A percentile compares a stretch with the other conserved stretches of the same genome.
Evolutionary conservation across 1,284 basidiomycete species (phyloP).

Genomic region (Lentinus polychrous): DNA sequence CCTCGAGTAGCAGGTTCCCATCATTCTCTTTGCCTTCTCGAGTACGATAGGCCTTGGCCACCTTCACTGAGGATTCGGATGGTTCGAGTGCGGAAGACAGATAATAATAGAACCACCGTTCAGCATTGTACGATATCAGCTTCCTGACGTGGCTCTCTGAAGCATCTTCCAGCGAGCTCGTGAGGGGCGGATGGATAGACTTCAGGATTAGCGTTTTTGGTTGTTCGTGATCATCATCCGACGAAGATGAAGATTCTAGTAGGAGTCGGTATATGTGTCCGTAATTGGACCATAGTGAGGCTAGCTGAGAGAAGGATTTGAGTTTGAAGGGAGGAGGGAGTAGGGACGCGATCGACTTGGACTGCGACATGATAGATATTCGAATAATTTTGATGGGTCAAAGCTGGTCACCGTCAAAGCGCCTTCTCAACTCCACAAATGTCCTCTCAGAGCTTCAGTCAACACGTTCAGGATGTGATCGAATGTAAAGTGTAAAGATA

Average conservation of each 20-base stretch:
- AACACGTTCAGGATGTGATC: no score
- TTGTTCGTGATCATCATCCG: background rate
- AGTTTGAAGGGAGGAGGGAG: conserved; percentile 10
- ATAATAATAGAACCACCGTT: conserved; percentile 15
- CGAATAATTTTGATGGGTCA: no score
- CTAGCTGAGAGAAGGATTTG: conserved; percentile 8
- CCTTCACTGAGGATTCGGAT: conserved; percentile 1
- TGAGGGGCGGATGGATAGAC: conserved; percentile 14
- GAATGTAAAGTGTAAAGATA: no score
- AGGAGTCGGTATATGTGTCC: conserved; percentile 14
- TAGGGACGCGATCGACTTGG: conserved; percentile 1
- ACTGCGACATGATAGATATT: no score
- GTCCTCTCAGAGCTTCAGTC: no score
- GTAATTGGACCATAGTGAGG: conserved; percentile 17
- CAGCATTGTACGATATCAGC: conserved; percentile 15
- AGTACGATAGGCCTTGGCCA: conserved; percentile 6
- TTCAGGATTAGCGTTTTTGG: conserved; percentile 13
- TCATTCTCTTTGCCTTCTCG: background rate
- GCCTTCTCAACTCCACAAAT: no score
- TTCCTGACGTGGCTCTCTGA: conserved; percentile 14
- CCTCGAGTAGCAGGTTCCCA: conserved; percentile 14
- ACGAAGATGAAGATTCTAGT: background rate
- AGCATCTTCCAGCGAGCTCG: background rate
- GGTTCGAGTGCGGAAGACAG: conserved; percentile 3
- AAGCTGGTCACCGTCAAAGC: no score